phyloP scores from a whole-genome alignment of 1,284 basidiomycete genomes.

The Meira miltonrushii region DNA sequence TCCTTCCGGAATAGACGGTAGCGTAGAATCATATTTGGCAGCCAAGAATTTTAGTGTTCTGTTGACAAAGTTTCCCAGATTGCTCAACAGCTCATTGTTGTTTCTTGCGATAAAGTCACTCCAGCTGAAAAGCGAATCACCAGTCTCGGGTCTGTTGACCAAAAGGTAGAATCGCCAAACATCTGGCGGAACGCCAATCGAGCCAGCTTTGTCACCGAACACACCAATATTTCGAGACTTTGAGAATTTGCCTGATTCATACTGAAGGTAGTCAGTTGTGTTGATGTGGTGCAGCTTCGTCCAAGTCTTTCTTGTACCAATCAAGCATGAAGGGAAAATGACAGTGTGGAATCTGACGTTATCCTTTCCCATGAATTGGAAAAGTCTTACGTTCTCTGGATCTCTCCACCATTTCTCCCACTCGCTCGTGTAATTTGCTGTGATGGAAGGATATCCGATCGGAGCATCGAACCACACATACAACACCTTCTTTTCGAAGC shows the following conservation, averaged over 20 bases:
- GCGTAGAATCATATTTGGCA: conserved; percentile 73
- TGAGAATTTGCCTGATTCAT: conserved; percentile 98
- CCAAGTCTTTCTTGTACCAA: conserved; percentile 87
- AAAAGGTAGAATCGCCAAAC: conserved; percentile 98
- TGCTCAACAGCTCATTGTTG: conserved; percentile 90
- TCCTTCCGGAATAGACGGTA: conserved; percentile 56
- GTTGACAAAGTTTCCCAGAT: conserved; percentile 98
- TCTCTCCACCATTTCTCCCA: conserved; percentile 99
- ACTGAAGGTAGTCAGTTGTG: conserved; percentile 95
- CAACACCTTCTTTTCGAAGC: conserved; percentile 89
- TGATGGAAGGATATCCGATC: conserved; percentile 96
- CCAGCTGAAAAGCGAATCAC: conserved; percentile 96
- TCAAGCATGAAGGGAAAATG: conserved; percentile 83
- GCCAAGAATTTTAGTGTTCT: conserved; percentile 80
- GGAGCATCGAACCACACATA: conserved; percentile 95
- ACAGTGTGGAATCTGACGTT: conserved; percentile 97
- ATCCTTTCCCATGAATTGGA: conserved; percentile 83
- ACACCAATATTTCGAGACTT: conserved; percentile 96
- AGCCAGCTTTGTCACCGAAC: conserved; percentile 88
- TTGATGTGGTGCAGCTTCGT: conserved; percentile 91
- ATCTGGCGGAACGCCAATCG: conserved; percentile 83
- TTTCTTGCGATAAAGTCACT: conserved; percentile 87
- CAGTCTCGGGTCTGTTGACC: conserved; percentile 85
- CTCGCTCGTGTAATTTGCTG: conserved; percentile 85
- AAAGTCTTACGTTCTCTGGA: conserved; percentile 80